A percentile compares a stretch with the other conserved stretches of the same genome.
phyloP scores from a whole-genome alignment of 495 filamentous ascomycete genomes.

The Tuber microsphaerosporum region DNA sequence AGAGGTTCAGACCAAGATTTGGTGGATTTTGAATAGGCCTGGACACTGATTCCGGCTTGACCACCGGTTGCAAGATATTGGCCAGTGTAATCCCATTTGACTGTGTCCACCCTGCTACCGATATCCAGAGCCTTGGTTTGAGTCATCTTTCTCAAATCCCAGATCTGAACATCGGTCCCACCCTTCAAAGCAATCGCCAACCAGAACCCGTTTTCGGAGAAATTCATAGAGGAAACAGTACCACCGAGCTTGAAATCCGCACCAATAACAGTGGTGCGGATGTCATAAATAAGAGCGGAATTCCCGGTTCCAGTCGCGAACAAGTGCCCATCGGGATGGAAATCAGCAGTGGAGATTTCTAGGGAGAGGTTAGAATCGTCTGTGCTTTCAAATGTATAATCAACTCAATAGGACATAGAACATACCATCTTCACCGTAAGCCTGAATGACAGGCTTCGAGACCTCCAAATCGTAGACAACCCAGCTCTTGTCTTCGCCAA shows the following conservation, averaged over 20 bases:
- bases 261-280: constrained; percentile 62
- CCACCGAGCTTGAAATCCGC: constrained; percentile 62
- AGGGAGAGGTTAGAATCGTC: constrained; percentile 42
- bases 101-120: constrained; percentile 61
- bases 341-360: constrained; percentile 72
- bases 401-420: constrained; percentile 16
- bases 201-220: constrained; percentile 98
- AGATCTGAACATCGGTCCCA: constrained; percentile 70
- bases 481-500: constrained; percentile 88
- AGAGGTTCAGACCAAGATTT: constrained; percentile 89
- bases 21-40: constrained; percentile 71
- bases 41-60: constrained; percentile 71
- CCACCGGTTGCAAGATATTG: constrained; percentile 84
- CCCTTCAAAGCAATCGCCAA: constrained; percentile 69
- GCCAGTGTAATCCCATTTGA: constrained; percentile 90
- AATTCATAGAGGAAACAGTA: constrained; percentile 65
- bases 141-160: constrained; percentile 79
- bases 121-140: constrained; percentile 73
- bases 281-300: constrained; percentile 77
- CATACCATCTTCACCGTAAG: constrained; percentile 77
- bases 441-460: constrained; percentile 60
- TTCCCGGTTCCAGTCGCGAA: constrained; percentile 72
- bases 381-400: constrained; percentile 4
- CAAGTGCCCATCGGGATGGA: constrained; percentile 95
- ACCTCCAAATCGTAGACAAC: constrained; percentile 76